Conservation (phyloP, 1,284 basidiomycete species). For the Trametes pubescens region DNA sequence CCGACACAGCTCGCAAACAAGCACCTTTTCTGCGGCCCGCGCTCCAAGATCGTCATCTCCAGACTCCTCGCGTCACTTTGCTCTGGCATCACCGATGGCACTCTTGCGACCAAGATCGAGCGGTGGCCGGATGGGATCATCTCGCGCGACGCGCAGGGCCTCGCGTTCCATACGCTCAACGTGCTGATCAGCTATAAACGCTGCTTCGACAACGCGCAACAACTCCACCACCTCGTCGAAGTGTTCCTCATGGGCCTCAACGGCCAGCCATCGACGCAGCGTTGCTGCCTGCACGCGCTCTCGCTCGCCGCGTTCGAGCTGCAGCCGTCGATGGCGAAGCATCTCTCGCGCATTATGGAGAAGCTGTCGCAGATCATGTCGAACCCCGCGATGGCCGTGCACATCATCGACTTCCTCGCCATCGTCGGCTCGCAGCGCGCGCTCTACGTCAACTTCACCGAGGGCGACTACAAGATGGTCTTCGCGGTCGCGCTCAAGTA, state of each 20-base stretch:
- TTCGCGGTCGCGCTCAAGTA: conserved; percentile 97
- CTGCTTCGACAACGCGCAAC: conserved; percentile 77
- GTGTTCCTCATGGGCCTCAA: conserved; percentile 87
- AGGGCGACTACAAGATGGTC: conserved; percentile 92
- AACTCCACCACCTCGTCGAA: conserved; percentile 78
- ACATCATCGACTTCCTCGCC: conserved; percentile 93
- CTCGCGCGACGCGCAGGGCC: conserved; percentile 85
- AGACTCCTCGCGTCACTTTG: conserved; percentile 78
- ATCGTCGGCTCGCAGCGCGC: conserved; percentile 85
- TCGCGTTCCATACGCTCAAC: conserved; percentile 89
- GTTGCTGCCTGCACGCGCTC: conserved; percentile 92
- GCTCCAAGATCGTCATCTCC: conserved; percentile 72
- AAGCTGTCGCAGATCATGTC: conserved; percentile 96
- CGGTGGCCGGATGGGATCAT: conserved; percentile 73
- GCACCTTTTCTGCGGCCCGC: conserved; percentile 94
- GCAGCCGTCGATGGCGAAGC: conserved; percentile 84
- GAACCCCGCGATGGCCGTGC: conserved; percentile 92
- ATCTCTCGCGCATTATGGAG: conserved; percentile 83
- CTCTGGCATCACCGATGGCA: conserved; percentile 68
- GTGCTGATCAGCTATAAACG: conserved; percentile 90
- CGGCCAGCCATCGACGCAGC: conserved; percentile 82
- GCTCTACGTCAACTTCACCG: conserved; percentile 93
- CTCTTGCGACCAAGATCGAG: conserved; percentile 67
- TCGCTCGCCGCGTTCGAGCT: conserved; percentile 92
- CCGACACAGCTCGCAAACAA: conserved; percentile 95